Conservation (phyloP, 2,329 filamentous ascomycete genomes). For the Ophiocordyceps robertsii region DNA sequence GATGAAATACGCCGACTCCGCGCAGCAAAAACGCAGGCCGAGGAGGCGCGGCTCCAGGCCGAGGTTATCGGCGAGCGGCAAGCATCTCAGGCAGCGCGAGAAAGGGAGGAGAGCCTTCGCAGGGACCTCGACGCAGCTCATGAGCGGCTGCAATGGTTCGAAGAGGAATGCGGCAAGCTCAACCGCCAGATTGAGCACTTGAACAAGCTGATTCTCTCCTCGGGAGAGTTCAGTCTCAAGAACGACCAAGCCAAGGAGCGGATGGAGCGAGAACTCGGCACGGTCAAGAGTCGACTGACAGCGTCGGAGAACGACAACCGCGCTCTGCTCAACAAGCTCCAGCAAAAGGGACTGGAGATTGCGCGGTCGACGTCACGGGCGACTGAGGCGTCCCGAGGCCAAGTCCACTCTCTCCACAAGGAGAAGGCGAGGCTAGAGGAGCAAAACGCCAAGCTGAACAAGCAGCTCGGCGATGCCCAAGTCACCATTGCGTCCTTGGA, state of each 20-base stretch:
- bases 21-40: slow-evolving; percentile 69
- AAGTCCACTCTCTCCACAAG: slow-evolving; percentile 61
- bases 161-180: slow-evolving; percentile 64
- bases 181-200: slow-evolving; percentile 72
- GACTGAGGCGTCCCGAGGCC: slow-evolving; percentile 67
- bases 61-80: slow-evolving; percentile 70
- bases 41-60: slow-evolving; percentile 73
- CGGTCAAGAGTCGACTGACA: slow-evolving; percentile 74
- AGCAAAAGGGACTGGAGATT: slow-evolving; percentile 94
- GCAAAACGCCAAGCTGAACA: slow-evolving; percentile 64
- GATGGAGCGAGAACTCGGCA: slow-evolving; percentile 79
- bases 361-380: slow-evolving; percentile 78
- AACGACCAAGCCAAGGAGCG: slow-evolving; percentile 92
- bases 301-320: slow-evolving; percentile 96
- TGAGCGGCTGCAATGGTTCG: slow-evolving; percentile 62
- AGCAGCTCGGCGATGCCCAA: slow-evolving; percentile 77
- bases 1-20: slow-evolving; percentile 71
- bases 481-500: slow-evolving; percentile 71
- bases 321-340: slow-evolving; percentile 87
- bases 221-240: slow-evolving; percentile 75
- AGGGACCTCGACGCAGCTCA: slow-evolving; percentile 72
- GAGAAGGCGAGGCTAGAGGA: slow-evolving; percentile 79
- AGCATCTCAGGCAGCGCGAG: slow-evolving; percentile 63
- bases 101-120: slow-evolving; percentile 64
- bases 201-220: slow-evolving; percentile 76